Conservation (phyloP, 2,329 filamentous ascomycete genomes). For the Metarhizium rileyi region DNA sequence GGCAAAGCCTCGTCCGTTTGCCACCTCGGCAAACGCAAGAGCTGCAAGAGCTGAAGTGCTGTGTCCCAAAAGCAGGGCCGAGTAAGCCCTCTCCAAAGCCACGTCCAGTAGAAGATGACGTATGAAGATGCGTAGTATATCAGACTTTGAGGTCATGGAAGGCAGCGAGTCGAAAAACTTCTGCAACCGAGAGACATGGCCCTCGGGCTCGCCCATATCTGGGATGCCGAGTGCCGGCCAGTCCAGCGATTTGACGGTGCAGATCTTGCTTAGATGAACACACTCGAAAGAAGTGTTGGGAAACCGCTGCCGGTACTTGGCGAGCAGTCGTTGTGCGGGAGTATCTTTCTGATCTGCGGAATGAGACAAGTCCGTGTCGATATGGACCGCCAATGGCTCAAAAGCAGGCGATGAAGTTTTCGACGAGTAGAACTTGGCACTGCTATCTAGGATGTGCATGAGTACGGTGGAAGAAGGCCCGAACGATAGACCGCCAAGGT, state of each 20-base stretch:
- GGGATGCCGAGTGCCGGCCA: conserved; percentile 36
- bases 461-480: conserved; percentile 73
- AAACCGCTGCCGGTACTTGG: conserved; percentile 49
- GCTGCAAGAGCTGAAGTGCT: conserved; percentile 84
- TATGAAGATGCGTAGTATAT: conserved; percentile 61
- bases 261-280: conserved; percentile 54
- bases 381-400: conserved; percentile 51
- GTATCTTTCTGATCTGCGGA: conserved; percentile 11
- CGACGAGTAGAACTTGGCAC: conserved; percentile 54
- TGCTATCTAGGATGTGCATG: conserved; percentile 63
- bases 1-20: conserved; percentile 79
- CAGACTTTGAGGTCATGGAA: conserved; percentile 65
- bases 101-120: conserved; percentile 60
- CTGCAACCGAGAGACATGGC: conserved; percentile 36
- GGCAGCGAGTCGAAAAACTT: conserved; percentile 50
- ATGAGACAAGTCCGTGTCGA: conserved; percentile 32
- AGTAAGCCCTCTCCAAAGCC: conserved; percentile 50
- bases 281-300: conserved; percentile 55
- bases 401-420: conserved; percentile 59
- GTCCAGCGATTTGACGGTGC: conserved; percentile 41
- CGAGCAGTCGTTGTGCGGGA: conserved; percentile 35
- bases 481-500: conserved; percentile 74
- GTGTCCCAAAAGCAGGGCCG: conserved; percentile 71
- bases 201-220: background rate
- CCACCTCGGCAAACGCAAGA: conserved; percentile 75